These are phyloP conservation scores for Pontederia crassipes DNA, from an alignment of 176 grass and related monocot genomes.

Conservation along the genomic window DNA sequence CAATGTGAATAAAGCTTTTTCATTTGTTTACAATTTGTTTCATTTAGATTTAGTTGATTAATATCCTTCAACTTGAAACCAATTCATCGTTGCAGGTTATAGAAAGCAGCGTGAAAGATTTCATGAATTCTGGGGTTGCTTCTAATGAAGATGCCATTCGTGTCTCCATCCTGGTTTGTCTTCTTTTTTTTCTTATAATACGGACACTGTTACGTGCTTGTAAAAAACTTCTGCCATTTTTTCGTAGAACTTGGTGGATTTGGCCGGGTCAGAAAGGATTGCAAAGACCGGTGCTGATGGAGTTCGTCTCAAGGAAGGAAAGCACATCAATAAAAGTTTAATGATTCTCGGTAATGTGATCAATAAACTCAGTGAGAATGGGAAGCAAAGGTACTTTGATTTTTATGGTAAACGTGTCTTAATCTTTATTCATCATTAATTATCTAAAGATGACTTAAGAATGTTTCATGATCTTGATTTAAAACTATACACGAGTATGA, in stretches of 20 bases:
- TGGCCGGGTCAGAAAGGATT: slow-evolving; percentile 87
- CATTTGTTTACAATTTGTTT: slow-evolving; percentile 9
- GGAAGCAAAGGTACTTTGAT: slow-evolving; percentile 57
- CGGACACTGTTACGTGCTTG: not conserved
- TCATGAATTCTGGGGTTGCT: slow-evolving; percentile 24
- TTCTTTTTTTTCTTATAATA: not conserved
- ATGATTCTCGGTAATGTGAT: slow-evolving; percentile 96
- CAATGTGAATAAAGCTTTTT: slow-evolving; percentile 4
- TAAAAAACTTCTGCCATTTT: slow-evolving; percentile 9
- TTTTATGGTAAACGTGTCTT: not conserved
- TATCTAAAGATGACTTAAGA: no score
- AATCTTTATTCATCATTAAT: no score
- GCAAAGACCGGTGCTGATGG: slow-evolving; percentile 84
- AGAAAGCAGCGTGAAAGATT: slow-evolving; percentile 67
- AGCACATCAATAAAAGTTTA: slow-evolving; percentile 94
- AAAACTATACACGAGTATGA: no score
- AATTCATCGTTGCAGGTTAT: slow-evolving; percentile 47
- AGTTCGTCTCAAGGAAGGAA: slow-evolving; percentile 73
- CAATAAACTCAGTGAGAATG: slow-evolving; percentile 83
- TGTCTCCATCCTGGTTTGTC: slow-evolving; percentile 75
- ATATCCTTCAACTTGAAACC: not conserved
- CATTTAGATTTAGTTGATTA: not conserved
- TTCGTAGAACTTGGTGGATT: slow-evolving; percentile 84
- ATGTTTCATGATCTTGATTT: no score
- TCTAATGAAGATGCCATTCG: slow-evolving; percentile 45